Percentiles rank a stretch among this genome's conserved stretches.
phyloP scores from a whole-genome alignment of 305 asterid genomes.

The Andrographis paniculata region DNA sequence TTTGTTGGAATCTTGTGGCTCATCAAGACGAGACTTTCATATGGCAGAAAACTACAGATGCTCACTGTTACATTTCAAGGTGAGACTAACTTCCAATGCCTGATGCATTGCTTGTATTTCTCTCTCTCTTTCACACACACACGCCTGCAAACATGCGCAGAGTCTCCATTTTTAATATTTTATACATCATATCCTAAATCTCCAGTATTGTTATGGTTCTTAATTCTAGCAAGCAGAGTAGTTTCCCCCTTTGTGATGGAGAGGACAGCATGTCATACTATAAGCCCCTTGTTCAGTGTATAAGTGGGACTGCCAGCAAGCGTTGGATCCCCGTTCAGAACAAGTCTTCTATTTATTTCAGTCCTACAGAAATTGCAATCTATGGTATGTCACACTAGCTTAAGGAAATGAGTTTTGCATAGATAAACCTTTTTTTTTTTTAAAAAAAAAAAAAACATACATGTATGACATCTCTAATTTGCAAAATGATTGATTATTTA shows the following conservation, averaged over 20 bases:
- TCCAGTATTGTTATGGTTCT: conserved; percentile 9
- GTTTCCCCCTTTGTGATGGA: conserved; percentile 62
- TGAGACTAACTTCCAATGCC: conserved; percentile 23
- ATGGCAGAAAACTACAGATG: conserved; percentile 84
- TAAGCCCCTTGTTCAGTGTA: conserved; percentile 61
- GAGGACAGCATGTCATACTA: conserved; percentile 66
- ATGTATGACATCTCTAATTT: no score
- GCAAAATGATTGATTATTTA: no score
- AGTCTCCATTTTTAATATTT: conserved; percentile 3
- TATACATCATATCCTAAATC: conserved; percentile 10
- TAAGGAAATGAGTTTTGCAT: no score
- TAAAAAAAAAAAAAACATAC: no score
- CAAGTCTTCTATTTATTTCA: conserved; percentile 37
- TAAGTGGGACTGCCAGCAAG: conserved; percentile 59
- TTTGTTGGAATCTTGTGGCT: conserved; percentile 76
- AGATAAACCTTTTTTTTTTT: no score
- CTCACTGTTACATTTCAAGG: conserved; percentile 65
- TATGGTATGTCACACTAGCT: conserved; percentile 69
- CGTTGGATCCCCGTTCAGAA: conserved; percentile 80
- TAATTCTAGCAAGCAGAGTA: conserved; percentile 33
- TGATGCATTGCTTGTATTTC: not conserved
- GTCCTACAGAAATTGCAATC: conserved; percentile 45
- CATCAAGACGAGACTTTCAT: conserved; percentile 76
- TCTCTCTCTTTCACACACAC: conserved; percentile 6
- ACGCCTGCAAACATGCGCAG: not conserved